Conservation (phyloP, 2,329 filamentous ascomycete species). For the Colletotrichum sp. region DNA sequence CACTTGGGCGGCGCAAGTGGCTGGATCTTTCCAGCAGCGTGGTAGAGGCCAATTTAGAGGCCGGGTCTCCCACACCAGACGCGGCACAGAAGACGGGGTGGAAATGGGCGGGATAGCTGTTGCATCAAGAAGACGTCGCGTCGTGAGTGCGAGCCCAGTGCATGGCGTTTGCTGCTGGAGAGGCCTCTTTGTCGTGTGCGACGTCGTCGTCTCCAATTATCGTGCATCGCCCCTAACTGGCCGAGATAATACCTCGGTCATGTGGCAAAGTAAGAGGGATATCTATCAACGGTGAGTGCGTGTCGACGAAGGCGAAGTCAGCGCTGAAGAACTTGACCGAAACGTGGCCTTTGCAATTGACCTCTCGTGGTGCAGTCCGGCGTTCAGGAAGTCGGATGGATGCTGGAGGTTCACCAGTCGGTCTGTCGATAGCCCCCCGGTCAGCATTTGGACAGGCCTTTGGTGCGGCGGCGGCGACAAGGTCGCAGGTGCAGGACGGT, state of each 20-base stretch:
- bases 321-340: background rate
- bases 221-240: background rate
- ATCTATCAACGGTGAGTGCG: background rate
- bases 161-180: background rate
- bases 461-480: background rate
- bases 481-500: background rate
- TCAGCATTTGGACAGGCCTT: background rate
- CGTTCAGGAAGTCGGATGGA: background rate
- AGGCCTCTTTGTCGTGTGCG: background rate
- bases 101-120: background rate
- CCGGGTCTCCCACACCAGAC: background rate
- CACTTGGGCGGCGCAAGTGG: conserved; percentile 2
- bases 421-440: background rate
- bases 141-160: background rate
- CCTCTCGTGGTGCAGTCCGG: background rate
- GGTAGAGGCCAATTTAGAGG: conserved; percentile 14
- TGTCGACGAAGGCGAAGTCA: background rate
- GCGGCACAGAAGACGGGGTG: background rate
- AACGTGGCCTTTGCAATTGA: background rate
- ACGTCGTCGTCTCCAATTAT: background rate
- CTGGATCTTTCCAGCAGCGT: conserved; percentile 14
- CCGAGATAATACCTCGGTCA: background rate
- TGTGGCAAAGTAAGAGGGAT: background rate
- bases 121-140: background rate
- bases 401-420: background rate